Evolutionary conservation across 805 yeast species (phyloP).

Genomic region (Debaryomyces castellii): DNA sequence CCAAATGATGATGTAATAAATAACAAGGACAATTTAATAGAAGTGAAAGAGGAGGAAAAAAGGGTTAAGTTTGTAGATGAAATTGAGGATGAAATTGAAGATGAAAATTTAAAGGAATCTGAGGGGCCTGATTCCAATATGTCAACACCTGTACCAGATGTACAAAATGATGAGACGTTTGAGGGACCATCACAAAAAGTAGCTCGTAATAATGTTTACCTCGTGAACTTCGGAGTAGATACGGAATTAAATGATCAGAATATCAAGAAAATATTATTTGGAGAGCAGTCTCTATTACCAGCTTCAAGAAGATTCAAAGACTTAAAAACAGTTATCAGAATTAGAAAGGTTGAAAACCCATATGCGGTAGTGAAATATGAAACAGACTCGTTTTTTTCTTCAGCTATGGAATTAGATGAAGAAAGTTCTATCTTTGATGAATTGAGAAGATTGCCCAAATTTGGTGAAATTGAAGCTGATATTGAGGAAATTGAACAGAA

Average conservation of each 20-base stretch:
- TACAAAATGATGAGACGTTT: slow-evolving; percentile 25
- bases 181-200: slow-evolving; percentile 73
- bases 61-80: slow-evolving; percentile 25
- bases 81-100: too few species aligned
- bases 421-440: slow-evolving; percentile 41
- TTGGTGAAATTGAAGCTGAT: slow-evolving; percentile 55
- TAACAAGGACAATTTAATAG: not conserved
- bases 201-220: slow-evolving; percentile 51
- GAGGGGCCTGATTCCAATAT: slow-evolving; percentile 6
- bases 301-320: slow-evolving; percentile 55
- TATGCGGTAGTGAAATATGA: slow-evolving; percentile 33
- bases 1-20: slow-evolving; percentile 1
- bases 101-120: slow-evolving; percentile 1
- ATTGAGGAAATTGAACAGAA: slow-evolving; percentile 45
- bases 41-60: slow-evolving; percentile 9
- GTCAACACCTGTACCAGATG: slow-evolving; percentile 6
- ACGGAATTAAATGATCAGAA: slow-evolving; percentile 21
- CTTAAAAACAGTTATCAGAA: slow-evolving; percentile 49
- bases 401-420: slow-evolving; percentile 33
- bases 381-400: slow-evolving; percentile 31
- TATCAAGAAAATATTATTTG: slow-evolving; percentile 50
- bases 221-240: slow-evolving; percentile 48
- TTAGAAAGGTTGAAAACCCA: slow-evolving; percentile 39
- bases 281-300: slow-evolving; percentile 54
- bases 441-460: slow-evolving; percentile 52